Conservation (phyloP, 257 asterid species). For the Orobanche coerulescens region DNA sequence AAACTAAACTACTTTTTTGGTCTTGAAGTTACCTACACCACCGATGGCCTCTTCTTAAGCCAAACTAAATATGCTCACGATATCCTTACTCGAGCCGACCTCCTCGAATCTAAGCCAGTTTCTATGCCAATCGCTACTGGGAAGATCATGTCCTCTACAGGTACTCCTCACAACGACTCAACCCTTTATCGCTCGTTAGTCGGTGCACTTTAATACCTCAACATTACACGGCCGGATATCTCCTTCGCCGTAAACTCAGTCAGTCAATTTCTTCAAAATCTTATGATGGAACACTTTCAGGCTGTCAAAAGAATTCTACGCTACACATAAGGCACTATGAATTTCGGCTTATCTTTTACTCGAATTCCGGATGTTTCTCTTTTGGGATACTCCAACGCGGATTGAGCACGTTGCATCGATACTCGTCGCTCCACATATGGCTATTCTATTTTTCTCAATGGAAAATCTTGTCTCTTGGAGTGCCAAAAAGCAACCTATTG, state of each 20-base stretch:
- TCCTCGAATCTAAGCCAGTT: background rate
- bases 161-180: background rate
- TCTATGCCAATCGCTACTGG: background rate
- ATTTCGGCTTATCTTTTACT: no score
- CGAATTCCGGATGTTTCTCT: no score
- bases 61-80: background rate
- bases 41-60: background rate
- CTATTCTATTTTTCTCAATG: no score
- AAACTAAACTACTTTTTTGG: background rate
- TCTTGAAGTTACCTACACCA: background rate
- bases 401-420: no score
- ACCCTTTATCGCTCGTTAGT: background rate
- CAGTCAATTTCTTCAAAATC: conserved; percentile 8
- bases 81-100: no score
- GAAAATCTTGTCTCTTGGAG: no score
- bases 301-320: no score
- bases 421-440: no score
- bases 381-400: no score
- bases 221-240: background rate
- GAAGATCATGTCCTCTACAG: background rate
- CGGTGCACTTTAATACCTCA: background rate
- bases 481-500: no score
- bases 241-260: background rate
- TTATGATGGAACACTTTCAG: no score
- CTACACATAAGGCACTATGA: no score